These are phyloP conservation scores for Mycothermus thermophilus DNA, from an alignment of 495 filamentous ascomycete species.

Conservation along the genomic window DNA sequence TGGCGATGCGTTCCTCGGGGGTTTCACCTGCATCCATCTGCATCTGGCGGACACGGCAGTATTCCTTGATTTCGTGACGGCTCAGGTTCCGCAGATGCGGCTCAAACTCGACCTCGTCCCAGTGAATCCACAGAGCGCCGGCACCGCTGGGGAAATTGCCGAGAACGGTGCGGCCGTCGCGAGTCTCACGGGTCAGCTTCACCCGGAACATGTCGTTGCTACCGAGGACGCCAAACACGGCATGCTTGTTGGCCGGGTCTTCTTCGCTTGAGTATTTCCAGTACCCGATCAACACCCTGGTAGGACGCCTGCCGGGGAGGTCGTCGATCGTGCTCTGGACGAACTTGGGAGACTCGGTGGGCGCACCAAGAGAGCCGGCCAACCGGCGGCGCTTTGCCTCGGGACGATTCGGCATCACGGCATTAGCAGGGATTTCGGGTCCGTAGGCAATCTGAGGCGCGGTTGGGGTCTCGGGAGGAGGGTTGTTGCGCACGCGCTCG, in stretches of 20 bases:
- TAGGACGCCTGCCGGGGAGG: constrained; percentile 26
- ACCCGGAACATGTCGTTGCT: constrained; percentile 41
- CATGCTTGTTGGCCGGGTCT: constrained; percentile 31
- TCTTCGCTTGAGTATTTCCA: constrained; percentile 33
- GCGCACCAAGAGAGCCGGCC: constrained; percentile 6
- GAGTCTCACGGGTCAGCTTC: constrained; percentile 36
- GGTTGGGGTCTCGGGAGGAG: constrained; percentile 20
- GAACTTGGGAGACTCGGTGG: not conserved
- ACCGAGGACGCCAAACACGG: constrained; percentile 38
- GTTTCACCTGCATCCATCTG: constrained; percentile 35
- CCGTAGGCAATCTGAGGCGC: constrained; percentile 31
- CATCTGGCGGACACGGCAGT: constrained; percentile 35
- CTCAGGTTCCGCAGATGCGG: constrained; percentile 29
- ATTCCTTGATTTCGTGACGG: constrained; percentile 40
- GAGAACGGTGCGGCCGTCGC: constrained; percentile 32
- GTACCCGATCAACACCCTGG: constrained; percentile 34
- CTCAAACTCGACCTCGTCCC: constrained; percentile 39
- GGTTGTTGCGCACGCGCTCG: constrained; percentile 19
- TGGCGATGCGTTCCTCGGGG: constrained; percentile 27
- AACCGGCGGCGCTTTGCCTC: constrained; percentile 28
- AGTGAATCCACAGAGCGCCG: constrained; percentile 40
- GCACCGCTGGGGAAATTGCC: constrained; percentile 39
- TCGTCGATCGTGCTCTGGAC: not conserved
- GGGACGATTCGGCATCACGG: constrained; percentile 14
- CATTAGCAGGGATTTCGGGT: constrained; percentile 25